Percentiles rank a stretch among this genome's conserved stretches.
Conservation (phyloP, 768 basidiomycete genomes). For the Porpolomopsis calyptriformis region DNA sequence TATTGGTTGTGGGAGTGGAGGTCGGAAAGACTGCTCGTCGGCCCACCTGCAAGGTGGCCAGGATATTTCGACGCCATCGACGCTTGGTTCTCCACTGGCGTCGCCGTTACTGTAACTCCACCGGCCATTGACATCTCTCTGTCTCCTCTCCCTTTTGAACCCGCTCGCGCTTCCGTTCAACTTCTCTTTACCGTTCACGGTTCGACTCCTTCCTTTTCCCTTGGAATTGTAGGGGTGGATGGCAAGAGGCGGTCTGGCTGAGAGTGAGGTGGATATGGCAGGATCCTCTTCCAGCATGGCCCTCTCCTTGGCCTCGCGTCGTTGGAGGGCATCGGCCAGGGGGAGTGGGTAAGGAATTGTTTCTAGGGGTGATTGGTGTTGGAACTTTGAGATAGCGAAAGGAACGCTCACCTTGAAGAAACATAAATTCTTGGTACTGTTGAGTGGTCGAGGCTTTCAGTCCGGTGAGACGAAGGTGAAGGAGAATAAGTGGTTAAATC, state of each 20-base stretch:
- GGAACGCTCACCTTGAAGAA: slow-evolving; percentile 44
- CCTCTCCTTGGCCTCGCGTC: slow-evolving; percentile 42
- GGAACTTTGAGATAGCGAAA: background rate
- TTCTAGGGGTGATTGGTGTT: slow-evolving; percentile 29
- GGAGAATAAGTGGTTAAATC: slow-evolving; percentile 15
- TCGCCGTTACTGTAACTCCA: slow-evolving; percentile 3
- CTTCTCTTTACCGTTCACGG: slow-evolving; percentile 26
- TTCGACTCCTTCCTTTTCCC: slow-evolving; percentile 28
- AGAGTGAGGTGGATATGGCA: slow-evolving; percentile 27
- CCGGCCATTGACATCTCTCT: slow-evolving; percentile 10
- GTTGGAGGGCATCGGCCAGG: slow-evolving; percentile 47
- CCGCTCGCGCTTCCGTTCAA: slow-evolving; percentile 19
- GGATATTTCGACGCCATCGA: slow-evolving; percentile 3
- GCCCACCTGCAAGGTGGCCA: slow-evolving; percentile 12
- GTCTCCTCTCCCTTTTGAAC: slow-evolving; percentile 12
- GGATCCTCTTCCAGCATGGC: slow-evolving; percentile 52
- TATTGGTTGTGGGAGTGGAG: slow-evolving; percentile 6
- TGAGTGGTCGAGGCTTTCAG: slow-evolving; percentile 44
- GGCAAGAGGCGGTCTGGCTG: slow-evolving; percentile 17
- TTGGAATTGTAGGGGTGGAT: slow-evolving; percentile 19
- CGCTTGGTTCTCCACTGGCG: background rate
- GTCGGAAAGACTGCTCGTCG: slow-evolving; percentile 9
- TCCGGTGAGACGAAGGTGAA: background rate
- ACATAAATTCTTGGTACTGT: slow-evolving; percentile 60
- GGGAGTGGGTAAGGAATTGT: slow-evolving; percentile 56